Percentiles rank a stretch among this genome's conserved stretches.
These are phyloP conservation scores for Colletotrichum chrysophilum DNA, from an alignment of 2,329 filamentous ascomycete genomes.

Conservation along the genomic window DNA sequence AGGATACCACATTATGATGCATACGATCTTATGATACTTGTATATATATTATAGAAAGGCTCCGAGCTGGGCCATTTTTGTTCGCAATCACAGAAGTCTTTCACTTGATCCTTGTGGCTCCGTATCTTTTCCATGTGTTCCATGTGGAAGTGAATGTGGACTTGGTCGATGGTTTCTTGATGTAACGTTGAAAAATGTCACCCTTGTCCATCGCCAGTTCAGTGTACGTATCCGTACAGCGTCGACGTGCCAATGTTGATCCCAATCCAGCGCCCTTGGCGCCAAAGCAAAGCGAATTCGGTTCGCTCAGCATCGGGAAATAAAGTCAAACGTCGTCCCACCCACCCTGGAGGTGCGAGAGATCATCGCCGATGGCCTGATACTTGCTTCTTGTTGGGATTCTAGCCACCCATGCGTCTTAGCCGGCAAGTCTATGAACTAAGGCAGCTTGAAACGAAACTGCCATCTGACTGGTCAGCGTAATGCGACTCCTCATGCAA, in stretches of 20 bases:
- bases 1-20: constrained; percentile 7
- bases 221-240: background rate
- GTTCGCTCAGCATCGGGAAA: background rate
- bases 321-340: background rate
- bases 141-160: background rate
- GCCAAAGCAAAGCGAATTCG: background rate
- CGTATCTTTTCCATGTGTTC: background rate
- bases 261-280: background rate
- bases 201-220: background rate
- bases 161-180: background rate
- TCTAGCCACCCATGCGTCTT: background rate
- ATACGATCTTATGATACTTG: constrained; percentile 18
- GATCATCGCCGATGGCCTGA: background rate
- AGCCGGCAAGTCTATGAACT: background rate
- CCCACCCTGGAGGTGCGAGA: background rate
- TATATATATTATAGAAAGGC: constrained; percentile 7
- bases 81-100: background rate
- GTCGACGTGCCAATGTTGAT: background rate
- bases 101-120: background rate
- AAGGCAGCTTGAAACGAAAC: background rate
- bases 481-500: background rate
- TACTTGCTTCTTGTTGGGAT: background rate
- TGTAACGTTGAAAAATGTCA: background rate
- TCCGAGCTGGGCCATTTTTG: background rate
- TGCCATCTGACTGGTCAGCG: background rate